Percentiles rank a stretch among this genome's conserved stretches.
These are phyloP conservation scores for Phalaenopsis hybrid DNA, from an alignment of 116 monocot genomes.

Conservation along the genomic window DNA sequence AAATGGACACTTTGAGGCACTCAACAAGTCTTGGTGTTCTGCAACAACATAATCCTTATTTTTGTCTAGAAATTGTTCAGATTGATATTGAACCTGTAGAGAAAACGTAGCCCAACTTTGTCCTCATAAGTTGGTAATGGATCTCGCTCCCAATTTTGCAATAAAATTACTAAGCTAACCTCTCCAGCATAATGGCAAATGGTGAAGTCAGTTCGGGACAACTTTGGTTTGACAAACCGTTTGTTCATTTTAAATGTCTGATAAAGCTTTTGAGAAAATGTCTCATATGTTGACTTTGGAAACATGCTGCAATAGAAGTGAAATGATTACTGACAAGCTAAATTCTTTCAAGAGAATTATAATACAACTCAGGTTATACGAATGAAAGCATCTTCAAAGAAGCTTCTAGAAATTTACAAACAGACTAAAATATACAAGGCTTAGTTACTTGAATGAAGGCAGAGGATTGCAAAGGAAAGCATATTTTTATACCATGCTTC, in stretches of 20 bases:
- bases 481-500: conserved; percentile 83
- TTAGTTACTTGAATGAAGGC: background rate
- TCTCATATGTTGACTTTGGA: conserved; percentile 94
- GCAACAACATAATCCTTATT: conserved; percentile 98
- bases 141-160: background rate
- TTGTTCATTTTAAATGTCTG: conserved; percentile 83
- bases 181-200: conserved; percentile 95
- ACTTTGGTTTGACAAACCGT: conserved; percentile 89
- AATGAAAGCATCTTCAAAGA: conserved; percentile 1
- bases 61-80: conserved; percentile 90
- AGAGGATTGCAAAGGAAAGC: background rate
- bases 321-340: background rate
- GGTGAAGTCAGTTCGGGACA: conserved; percentile 86
- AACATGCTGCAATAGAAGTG: conserved; percentile 71
- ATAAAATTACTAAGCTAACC: conserved; percentile 28
- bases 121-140: conserved; percentile 1
- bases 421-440: background rate
- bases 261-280: conserved; percentile 96
- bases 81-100: conserved; percentile 80
- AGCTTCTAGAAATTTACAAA: background rate
- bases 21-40: conserved; percentile 86
- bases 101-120: conserved; percentile 3
- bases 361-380: background rate
- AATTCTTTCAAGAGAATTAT: background rate
- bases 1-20: conserved; percentile 86